phyloP scores from a whole-genome alignment of 257 asterid species.

The Solanum lignicaule region DNA sequence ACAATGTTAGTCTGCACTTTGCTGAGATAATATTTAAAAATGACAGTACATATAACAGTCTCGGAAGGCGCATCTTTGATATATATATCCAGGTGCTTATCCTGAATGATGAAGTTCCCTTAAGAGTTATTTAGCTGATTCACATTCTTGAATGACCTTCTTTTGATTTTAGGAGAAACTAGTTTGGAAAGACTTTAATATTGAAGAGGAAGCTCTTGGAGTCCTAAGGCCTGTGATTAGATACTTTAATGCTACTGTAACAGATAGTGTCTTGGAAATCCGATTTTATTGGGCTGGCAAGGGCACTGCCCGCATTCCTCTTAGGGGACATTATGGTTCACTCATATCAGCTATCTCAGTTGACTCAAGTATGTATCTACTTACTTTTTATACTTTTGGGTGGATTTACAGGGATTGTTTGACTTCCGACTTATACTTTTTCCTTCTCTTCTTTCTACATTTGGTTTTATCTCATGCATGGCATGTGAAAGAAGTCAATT shows the following conservation, averaged over 20 bases:
- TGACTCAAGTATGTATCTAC: constrained; percentile 29
- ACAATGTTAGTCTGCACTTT: constrained; percentile 25
- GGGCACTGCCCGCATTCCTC: constrained; percentile 64
- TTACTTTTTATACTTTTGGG: not conserved
- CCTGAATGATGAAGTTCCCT: not conserved
- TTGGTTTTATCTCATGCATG: not conserved
- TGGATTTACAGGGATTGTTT: not conserved
- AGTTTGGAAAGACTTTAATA: constrained; percentile 66
- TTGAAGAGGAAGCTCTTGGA: constrained; percentile 69
- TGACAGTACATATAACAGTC: constrained; percentile 8
- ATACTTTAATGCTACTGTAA: constrained; percentile 41
- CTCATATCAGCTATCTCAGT: constrained; percentile 87
- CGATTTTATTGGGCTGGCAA: constrained; percentile 87
- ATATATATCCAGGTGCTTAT: constrained; percentile 25
- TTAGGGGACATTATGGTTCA: constrained; percentile 77
- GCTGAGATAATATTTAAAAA: constrained; percentile 26
- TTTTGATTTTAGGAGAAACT: constrained; percentile 37
- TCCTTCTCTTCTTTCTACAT: not conserved
- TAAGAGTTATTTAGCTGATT: not conserved
- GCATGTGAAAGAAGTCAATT: not conserved
- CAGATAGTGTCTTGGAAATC: constrained; percentile 46
- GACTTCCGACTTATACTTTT: not conserved
- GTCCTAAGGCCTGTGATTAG: constrained; percentile 32
- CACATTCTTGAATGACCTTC: constrained; percentile 22
- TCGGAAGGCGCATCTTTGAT: constrained; percentile 26